Evolutionary conservation across 176 grass and related monocot genomes (phyloP).

Genomic region (Musa beccarii): DNA sequence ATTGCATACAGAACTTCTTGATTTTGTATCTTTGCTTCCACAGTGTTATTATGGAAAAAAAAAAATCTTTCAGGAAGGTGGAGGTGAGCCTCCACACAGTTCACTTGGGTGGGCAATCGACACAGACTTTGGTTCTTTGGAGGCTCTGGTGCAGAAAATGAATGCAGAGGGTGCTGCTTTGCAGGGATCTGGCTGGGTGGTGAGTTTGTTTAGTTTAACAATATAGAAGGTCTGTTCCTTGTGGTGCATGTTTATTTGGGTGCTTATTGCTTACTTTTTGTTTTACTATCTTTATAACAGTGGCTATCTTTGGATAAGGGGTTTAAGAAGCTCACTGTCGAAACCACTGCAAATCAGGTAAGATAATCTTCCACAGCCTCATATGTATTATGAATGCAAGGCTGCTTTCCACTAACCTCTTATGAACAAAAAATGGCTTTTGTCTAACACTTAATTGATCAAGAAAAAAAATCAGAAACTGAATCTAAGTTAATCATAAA

Average conservation of each 20-base stretch:
- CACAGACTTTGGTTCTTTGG: constrained; percentile 85
- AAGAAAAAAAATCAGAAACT: no score
- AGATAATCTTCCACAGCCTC: not conserved
- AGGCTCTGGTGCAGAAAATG: constrained; percentile 79
- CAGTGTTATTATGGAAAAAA: not conserved
- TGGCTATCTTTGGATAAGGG: constrained; percentile 94
- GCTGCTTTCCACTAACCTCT: no score
- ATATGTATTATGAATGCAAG: no score
- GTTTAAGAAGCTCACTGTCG: constrained; percentile 71
- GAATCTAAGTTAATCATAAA: no score
- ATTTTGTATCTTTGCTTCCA: not conserved
- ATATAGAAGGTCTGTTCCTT: not conserved
- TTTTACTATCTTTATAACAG: constrained; percentile 23
- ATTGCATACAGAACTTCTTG: not conserved
- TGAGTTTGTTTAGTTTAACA: constrained; percentile 18
- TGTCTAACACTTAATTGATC: no score
- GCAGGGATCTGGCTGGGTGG: constrained; percentile 99
- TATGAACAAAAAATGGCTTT: no score
- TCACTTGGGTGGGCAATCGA: constrained; percentile 91
- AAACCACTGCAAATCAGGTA: constrained; percentile 94
- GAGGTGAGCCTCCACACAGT: constrained; percentile 69
- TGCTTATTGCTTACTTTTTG: not conserved
- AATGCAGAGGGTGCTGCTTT: constrained; percentile 87
- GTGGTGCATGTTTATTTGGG: not conserved
- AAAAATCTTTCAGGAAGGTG: constrained; percentile 62